These are phyloP conservation scores for Phytophthora macrochlamydospora DNA, from an alignment of 352 stramenopile species.

Conservation along the genomic window DNA sequence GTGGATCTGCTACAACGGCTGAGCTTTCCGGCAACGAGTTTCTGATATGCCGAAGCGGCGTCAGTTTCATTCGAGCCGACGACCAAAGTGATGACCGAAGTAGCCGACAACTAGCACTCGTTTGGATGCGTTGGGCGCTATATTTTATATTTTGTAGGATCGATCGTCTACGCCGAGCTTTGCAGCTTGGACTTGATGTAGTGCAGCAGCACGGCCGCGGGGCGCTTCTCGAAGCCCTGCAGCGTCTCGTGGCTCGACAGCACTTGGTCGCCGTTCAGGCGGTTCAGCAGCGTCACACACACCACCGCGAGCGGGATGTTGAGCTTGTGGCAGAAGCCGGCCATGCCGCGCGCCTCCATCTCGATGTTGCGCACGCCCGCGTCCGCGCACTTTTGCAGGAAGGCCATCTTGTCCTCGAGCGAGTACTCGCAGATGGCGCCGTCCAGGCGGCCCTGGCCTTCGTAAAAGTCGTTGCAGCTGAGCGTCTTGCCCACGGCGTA, in stretches of 20 bases:
- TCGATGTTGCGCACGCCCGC: slow-evolving; percentile 85
- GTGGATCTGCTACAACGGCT: slow-evolving; percentile 7
- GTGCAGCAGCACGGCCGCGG: slow-evolving; percentile 62
- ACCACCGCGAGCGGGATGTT: slow-evolving; percentile 75
- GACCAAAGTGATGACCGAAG: background rate
- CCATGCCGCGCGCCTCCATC: slow-evolving; percentile 81
- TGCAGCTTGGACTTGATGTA: slow-evolving; percentile 75
- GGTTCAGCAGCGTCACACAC: slow-evolving; percentile 82
- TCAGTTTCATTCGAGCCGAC: slow-evolving; percentile 5
- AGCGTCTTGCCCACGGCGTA: slow-evolving; percentile 82
- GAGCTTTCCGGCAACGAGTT: slow-evolving; percentile 1
- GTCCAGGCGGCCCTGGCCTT: slow-evolving; percentile 82
- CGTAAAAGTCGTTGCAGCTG: slow-evolving; percentile 88
- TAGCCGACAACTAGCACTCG: too few species aligned
- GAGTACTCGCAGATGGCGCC: slow-evolving; percentile 84
- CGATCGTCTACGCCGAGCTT: slow-evolving; percentile 13
- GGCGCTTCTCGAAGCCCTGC: slow-evolving; percentile 66
- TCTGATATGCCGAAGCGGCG: background rate
- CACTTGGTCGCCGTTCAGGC: slow-evolving; percentile 79
- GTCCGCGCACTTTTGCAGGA: slow-evolving; percentile 57
- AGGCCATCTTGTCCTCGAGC: slow-evolving; percentile 77
- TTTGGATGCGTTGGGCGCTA: background rate
- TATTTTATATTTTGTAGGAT: slow-evolving; percentile 12
- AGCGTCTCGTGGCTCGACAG: slow-evolving; percentile 63
- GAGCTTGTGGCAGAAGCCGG: slow-evolving; percentile 79